Percentiles rank a stretch among this genome's conserved stretches.
Evolutionary conservation across 129 eudicot species (phyloP).

Genomic region (Apium graveolens): DNA sequence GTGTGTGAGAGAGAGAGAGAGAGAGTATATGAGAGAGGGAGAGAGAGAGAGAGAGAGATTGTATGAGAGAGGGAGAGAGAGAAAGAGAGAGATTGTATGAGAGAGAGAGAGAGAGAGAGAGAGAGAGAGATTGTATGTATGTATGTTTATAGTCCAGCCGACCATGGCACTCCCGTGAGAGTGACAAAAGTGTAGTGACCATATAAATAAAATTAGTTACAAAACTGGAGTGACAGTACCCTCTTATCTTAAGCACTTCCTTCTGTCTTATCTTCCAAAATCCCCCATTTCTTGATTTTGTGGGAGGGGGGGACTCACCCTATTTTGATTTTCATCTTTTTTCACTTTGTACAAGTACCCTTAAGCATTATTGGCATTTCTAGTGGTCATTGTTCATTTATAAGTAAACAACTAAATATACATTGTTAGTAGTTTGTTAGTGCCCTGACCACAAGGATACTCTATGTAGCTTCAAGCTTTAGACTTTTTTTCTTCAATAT

Average conservation of each 20-base stretch:
- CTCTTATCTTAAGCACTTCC: constrained; percentile 50
- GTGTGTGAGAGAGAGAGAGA: too few relatives aligned
- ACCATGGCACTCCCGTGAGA: constrained; percentile 89
- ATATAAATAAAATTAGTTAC: not conserved
- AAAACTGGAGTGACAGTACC: constrained; percentile 16
- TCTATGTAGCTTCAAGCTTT: not conserved
- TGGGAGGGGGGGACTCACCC: constrained; percentile 15
- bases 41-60: constrained; percentile 13
- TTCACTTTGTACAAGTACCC: not conserved
- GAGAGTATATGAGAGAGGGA: too few relatives aligned
- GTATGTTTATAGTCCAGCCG: constrained; percentile 40
- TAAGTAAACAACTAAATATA: not conserved
- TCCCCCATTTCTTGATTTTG: not conserved
- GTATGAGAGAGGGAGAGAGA: not conserved
- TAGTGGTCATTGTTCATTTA: constrained; percentile 18
- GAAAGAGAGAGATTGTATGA: not conserved
- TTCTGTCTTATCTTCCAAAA: constrained; percentile 28
- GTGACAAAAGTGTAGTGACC: constrained; percentile 61
- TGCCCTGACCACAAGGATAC: constrained; percentile 16
- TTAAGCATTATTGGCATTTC: not conserved
- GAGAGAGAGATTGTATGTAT: constrained; percentile 19
- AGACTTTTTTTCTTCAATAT: not conserved
- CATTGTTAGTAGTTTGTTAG: not conserved
- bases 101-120: not conserved
- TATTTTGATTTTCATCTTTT: constrained; percentile 8